A percentile compares a stretch with the other conserved stretches of the same genome.
Evolutionary conservation across 164 flowering plant species (phyloP).

Genomic region (Macadamia integrifolia): DNA sequence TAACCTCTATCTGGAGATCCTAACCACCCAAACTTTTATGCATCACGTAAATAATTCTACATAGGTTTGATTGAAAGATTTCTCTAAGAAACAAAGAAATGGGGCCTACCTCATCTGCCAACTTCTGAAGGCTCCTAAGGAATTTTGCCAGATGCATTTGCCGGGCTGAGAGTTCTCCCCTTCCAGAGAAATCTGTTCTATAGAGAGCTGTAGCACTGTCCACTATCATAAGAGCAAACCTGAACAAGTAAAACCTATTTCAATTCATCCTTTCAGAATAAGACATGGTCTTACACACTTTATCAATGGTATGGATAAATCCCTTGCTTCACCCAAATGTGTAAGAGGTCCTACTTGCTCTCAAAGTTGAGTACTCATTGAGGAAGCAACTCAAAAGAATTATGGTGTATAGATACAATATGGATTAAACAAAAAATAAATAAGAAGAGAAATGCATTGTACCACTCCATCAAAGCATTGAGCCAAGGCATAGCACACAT

Average conservation of each 20-base stretch:
- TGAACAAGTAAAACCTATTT: slow-evolving; percentile 11
- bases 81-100: neutral
- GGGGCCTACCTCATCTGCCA: slow-evolving; percentile 80
- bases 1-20: neutral
- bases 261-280: too few relatives aligned
- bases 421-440: too few relatives aligned
- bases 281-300: too few relatives aligned
- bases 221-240: slow-evolving; percentile 91
- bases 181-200: slow-evolving; percentile 88
- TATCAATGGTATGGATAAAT: too few relatives aligned
- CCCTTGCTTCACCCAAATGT: too few relatives aligned
- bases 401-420: too few relatives aligned
- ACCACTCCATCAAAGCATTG: too few relatives aligned
- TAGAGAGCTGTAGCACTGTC: slow-evolving; percentile 95
- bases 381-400: too few relatives aligned
- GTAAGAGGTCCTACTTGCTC: too few relatives aligned
- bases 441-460: too few relatives aligned
- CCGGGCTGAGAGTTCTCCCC: slow-evolving; percentile 94
- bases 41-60: neutral
- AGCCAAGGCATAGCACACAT: too few relatives aligned
- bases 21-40: neutral
- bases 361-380: too few relatives aligned
- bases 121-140: slow-evolving; percentile 68
- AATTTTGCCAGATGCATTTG: slow-evolving; percentile 58
- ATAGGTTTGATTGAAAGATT: neutral